phyloP scores from a whole-genome alignment of 495 filamentous ascomycete genomes.

The Ramalina peruviana region DNA sequence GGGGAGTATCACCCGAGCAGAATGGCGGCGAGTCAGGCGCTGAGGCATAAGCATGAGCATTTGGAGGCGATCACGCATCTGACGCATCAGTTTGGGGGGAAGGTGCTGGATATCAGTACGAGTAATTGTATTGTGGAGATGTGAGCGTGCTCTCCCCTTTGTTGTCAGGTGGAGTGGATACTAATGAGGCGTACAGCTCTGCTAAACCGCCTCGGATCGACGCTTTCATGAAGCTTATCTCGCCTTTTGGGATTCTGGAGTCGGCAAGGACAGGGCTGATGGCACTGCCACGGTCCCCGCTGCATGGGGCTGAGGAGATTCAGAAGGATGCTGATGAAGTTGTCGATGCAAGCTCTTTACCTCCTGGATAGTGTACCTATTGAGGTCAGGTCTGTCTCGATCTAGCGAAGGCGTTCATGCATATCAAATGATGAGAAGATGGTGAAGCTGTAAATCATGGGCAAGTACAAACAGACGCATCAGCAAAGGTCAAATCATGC shows the following conservation, averaged over 20 bases:
- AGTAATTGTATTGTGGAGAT: conserved; percentile 97
- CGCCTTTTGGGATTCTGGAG: conserved; percentile 93
- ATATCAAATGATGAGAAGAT: neutral
- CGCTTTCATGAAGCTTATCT: conserved; percentile 90
- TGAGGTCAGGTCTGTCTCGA: neutral
- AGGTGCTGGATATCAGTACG: conserved; percentile 92
- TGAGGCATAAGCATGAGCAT: conserved; percentile 95
- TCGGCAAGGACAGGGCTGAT: conserved; percentile 88
- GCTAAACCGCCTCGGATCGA: conserved; percentile 91
- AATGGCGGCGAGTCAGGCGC: conserved; percentile 69
- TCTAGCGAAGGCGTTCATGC: conserved; percentile 11
- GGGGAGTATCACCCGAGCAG: conserved; percentile 75
- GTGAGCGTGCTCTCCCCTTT: conserved; percentile 37
- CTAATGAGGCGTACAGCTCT: conserved; percentile 38
- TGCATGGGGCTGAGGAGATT: conserved; percentile 58
- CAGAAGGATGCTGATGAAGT: conserved; percentile 80
- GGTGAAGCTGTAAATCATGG: too few species aligned
- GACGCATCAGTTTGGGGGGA: conserved; percentile 93
- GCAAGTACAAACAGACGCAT: too few species aligned
- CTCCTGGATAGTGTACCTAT: conserved; percentile 57
- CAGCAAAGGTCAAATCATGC: neutral
- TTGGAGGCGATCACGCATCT: conserved; percentile 86
- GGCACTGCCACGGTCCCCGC: conserved; percentile 86
- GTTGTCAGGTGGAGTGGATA: neutral
- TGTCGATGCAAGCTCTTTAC: conserved; percentile 82